A percentile compares a stretch with the other conserved stretches of the same genome.
Conservation (phyloP, 768 basidiomycete genomes). For the Lactarius quietus region DNA sequence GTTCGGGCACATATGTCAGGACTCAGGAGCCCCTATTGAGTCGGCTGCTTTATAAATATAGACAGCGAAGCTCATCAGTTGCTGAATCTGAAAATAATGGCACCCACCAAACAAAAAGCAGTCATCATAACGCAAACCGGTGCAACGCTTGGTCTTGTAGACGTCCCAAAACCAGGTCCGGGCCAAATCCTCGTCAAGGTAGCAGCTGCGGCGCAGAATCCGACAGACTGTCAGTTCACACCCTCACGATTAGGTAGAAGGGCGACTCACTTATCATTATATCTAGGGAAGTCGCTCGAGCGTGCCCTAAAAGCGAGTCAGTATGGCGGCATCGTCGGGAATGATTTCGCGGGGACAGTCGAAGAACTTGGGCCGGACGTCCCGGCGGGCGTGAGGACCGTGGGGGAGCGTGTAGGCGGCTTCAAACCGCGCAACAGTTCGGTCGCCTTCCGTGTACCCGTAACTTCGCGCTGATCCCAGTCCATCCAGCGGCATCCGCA, state of each 20-base stretch:
- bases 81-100: too few relatives aligned
- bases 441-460: background rate
- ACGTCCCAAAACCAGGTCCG: constrained; percentile 12
- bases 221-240: constrained; percentile 15
- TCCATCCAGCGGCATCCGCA: too few relatives aligned
- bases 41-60: too few relatives aligned
- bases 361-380: constrained; percentile 23
- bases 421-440: constrained; percentile 2
- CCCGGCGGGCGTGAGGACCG: constrained; percentile 12
- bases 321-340: constrained; percentile 16
- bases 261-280: background rate
- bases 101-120: constrained; percentile 15
- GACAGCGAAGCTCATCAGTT: too few relatives aligned
- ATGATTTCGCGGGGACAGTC: constrained; percentile 25
- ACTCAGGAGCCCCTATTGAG: too few relatives aligned
- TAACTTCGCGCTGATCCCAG: background rate
- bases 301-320: background rate
- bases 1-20: too few relatives aligned
- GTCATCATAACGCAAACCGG: constrained; percentile 4
- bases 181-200: constrained; percentile 20
- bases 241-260: background rate
- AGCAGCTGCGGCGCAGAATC: constrained; percentile 14
- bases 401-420: constrained; percentile 25
- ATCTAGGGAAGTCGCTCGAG: constrained; percentile 2
- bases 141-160: background rate